These are phyloP conservation scores for Xylaria sp. DNA, from an alignment of 495 filamentous ascomycete species.

Conservation along the genomic window DNA sequence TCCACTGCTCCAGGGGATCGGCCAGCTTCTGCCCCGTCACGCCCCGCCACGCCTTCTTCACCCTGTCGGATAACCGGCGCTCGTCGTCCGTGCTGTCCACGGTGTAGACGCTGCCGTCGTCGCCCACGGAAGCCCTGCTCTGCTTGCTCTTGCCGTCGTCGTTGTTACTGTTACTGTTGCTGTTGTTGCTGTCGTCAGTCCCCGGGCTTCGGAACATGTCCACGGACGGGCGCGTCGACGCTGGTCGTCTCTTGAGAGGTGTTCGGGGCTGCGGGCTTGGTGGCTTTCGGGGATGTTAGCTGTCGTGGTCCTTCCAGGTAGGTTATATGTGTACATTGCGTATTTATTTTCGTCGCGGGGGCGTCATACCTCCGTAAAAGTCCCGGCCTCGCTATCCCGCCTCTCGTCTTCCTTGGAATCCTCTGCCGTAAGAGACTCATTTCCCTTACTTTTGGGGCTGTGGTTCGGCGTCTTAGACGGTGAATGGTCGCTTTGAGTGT, in stretches of 20 bases:
- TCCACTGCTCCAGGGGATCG: conserved; percentile 28
- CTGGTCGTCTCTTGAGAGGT: conserved; percentile 4
- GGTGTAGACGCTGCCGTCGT: conserved; percentile 14
- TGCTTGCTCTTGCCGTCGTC: conserved; percentile 14
- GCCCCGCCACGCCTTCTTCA: conserved; percentile 25
- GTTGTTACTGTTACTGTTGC: neutral
- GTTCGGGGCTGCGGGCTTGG: neutral
- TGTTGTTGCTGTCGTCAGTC: neutral
- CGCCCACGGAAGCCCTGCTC: neutral
- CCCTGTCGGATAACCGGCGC: conserved; percentile 17
- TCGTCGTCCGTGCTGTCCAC: conserved; percentile 19
- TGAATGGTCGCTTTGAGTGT: neutral
- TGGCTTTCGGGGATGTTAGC: neutral
- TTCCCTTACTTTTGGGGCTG: neutral
- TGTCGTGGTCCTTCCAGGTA: neutral
- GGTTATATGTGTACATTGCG: neutral
- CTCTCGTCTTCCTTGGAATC: neutral
- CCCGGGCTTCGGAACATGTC: conserved; percentile 1
- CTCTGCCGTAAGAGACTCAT: neutral
- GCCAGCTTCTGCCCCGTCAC: conserved; percentile 11
- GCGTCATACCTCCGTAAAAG: conserved; percentile 3
- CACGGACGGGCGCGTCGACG: conserved; percentile 6
- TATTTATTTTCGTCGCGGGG: neutral
- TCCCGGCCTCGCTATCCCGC: neutral
- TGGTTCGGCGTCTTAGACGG: neutral